Evolutionary conservation across 78 protist species (phyloP).

Genomic region (slime mould (Dictyostelium discoideum)): dicty_2.7 NC_007089.4:2547501-2548000

Average conservation of each 20-base stretch:
- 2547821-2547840: slow-evolving; percentile 50
- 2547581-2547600: too few relatives aligned
- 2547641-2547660: background rate
- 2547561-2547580: too few relatives aligned
- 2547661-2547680: too few relatives aligned
- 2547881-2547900: slow-evolving; percentile 65
- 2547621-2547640: background rate
- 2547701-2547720: background rate
- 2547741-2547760: too few relatives aligned
- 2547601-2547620: too few relatives aligned
- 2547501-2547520: background rate
- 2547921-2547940: slow-evolving; percentile 78
- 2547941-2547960: slow-evolving; percentile 75
- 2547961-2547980: slow-evolving; percentile 20
- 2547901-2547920: slow-evolving; percentile 53
- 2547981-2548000: background rate
- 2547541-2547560: background rate
- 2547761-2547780: too few relatives aligned
- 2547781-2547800: slow-evolving; percentile 57
- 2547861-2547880: slow-evolving; percentile 55
- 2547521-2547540: background rate
- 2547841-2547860: slow-evolving; percentile 63
- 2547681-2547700: background rate
- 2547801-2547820: slow-evolving; percentile 52
- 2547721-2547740: background rate